Conservation (phyloP, 129 eudicot genomes). For the Lactuca sativa region DNA sequence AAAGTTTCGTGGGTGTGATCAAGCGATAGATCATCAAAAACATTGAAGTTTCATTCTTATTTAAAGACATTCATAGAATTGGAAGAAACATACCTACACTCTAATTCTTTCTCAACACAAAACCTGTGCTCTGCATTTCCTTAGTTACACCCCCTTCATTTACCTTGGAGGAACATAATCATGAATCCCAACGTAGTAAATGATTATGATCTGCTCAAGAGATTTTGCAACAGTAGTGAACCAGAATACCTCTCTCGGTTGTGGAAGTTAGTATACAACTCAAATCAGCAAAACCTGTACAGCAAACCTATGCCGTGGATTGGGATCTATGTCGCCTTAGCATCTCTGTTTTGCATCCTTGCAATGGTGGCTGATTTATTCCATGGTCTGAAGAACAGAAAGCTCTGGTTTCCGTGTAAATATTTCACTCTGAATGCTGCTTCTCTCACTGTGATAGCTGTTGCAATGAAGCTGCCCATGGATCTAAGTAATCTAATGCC, state of each 20-base stretch:
- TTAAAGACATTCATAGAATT: no score
- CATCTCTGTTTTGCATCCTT: conserved; percentile 5
- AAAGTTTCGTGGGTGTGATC: no score
- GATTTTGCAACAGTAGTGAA: no score
- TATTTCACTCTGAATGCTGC: conserved; percentile 32
- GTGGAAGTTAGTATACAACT: neutral
- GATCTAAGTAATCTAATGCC: conserved; percentile 23
- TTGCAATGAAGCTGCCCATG: conserved; percentile 29
- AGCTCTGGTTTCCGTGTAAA: conserved; percentile 34
- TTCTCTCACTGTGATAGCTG: conserved; percentile 25
- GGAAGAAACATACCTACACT: no score
- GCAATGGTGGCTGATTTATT: conserved; percentile 11
- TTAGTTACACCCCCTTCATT: neutral
- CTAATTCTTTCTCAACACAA: neutral
- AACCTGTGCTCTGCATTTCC: neutral
- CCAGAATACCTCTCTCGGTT: neutral
- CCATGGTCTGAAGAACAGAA: conserved; percentile 7
- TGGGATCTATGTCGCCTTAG: neutral
- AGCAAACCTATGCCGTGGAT: conserved; percentile 19
- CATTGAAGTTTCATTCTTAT: no score
- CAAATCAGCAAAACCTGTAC: neutral
- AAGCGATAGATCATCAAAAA: no score
- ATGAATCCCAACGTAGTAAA: neutral
- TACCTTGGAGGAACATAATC: neutral
- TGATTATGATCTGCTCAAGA: neutral